Evolutionary conservation across 306 rosid species (phyloP), one percentile per base, ranked within the genome.

Genomic region (Trifolium subterraneum): DNA sequence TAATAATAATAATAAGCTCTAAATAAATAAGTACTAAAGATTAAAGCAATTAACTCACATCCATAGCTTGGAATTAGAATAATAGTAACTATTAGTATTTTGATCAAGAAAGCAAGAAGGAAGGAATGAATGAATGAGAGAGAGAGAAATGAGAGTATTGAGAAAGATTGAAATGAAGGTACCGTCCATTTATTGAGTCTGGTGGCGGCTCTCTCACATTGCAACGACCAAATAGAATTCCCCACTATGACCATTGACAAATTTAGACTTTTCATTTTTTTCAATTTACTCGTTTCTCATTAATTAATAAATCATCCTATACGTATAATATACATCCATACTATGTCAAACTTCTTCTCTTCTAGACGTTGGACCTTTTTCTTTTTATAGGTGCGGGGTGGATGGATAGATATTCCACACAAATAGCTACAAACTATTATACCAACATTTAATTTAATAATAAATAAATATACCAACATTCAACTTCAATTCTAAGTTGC

Each of bases 281-380:
- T 48, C 54, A 48, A 15, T 48, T 48, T 48, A 16, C 10, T 50
- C 4, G 2, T 29, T 29, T 29, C 33, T 29, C 33, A 29, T 29
- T 29, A 29, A 29, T 29, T 4, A 29, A 29, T 48, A 16, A n/a
- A 2, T 50, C 58, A 20, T 54, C 25, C 3, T 50, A 50, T 50
- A 50, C 59, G 27, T 51, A 51, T 18, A 16, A 27, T 27, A 29
- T 29, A 25, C 29, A 25, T 22, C 1, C 25, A 22, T 8, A 8
- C 10, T 51, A 6, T 19, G 25, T 78, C 81, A 70, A 62, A 70
- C 14, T 61, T 62, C 75, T 36, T 20, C 56, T 22, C 76, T 78
- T 78, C 81, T 70, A 78, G 81, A 62, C 9, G 15, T n/a, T 61
- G 12, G 25, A 51, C 22, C 10, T 7, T 50, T 50, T 13, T 51